Conservation (phyloP, 208 protist genomes). For the Vickermania spadyakhi region DNA sequence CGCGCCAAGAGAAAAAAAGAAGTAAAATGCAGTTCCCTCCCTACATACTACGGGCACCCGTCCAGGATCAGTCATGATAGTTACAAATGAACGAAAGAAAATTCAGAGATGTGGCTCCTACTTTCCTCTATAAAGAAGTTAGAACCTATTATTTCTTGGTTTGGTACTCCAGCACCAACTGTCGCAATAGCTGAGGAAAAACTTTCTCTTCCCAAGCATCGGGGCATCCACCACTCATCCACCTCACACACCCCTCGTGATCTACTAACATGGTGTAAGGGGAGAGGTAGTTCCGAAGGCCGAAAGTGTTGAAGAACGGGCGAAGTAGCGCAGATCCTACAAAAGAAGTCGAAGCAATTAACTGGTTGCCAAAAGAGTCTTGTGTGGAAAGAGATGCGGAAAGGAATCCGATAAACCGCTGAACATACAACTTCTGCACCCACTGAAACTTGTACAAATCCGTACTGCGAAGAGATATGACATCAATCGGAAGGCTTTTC, state of each 20-base stretch:
- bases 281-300: constrained; percentile 75
- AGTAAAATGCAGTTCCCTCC: constrained; percentile 3
- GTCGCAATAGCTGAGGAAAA: constrained; percentile 50
- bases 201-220: constrained; percentile 54
- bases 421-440: constrained; percentile 71
- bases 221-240: constrained; percentile 74
- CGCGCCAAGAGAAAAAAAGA: constrained; percentile 1
- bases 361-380: constrained; percentile 13
- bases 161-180: constrained; percentile 74
- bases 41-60: too few relatives aligned
- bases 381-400: background rate
- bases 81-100: background rate
- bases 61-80: too few relatives aligned
- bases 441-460: constrained; percentile 77
- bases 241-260: constrained; percentile 67
- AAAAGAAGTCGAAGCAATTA: constrained; percentile 65
- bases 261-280: constrained; percentile 80
- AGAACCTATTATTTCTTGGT: constrained; percentile 7
- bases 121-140: too few relatives aligned
- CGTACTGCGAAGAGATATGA: constrained; percentile 68
- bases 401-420: constrained; percentile 56
- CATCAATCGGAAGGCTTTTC: constrained; percentile 44
- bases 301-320: constrained; percentile 57
- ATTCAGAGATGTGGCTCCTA: background rate
- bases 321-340: constrained; percentile 61